Percentiles rank a stretch among this genome's conserved stretches.
phyloP scores from a whole-genome alignment of 352 stramenopile genomes.

The Phytophthora pluvialis region DNA sequence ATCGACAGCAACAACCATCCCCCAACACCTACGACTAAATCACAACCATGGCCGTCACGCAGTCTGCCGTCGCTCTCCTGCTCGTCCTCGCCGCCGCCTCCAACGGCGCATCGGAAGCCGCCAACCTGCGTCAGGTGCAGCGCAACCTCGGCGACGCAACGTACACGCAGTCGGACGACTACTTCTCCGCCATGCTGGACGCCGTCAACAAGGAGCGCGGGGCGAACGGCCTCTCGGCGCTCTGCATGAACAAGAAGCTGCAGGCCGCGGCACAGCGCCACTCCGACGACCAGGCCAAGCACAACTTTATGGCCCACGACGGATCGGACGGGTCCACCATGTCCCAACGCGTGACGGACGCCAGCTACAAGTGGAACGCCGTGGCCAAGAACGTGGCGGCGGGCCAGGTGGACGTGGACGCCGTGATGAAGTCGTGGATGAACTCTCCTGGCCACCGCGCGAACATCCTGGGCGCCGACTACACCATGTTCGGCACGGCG shows the following conservation, averaged over 20 bases:
- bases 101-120: conserved; percentile 4
- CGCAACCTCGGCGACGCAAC: conserved; percentile 19
- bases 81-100: conserved; percentile 4
- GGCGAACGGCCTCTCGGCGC: conserved; percentile 29
- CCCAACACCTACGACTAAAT: not conserved
- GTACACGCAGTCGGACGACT: conserved; percentile 24
- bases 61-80: conserved; percentile 10
- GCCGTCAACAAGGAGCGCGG: conserved; percentile 51
- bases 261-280: conserved; percentile 25
- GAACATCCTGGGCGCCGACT: conserved; percentile 34
- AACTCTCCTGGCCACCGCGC: conserved; percentile 26
- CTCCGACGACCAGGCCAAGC: conserved; percentile 43
- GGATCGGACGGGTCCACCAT: conserved; percentile 47
- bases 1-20: not conserved
- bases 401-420: conserved; percentile 32
- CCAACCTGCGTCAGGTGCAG: conserved; percentile 14
- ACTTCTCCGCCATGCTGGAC: conserved; percentile 35
- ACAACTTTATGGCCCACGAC: conserved; percentile 53
- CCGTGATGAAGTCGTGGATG: conserved; percentile 42
- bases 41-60: conserved; percentile 1
- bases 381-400: conserved; percentile 40
- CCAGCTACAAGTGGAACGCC: conserved; percentile 48
- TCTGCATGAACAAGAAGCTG: conserved; percentile 50
- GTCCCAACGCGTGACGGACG: conserved; percentile 35
- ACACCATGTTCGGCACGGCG: conserved; percentile 44